These are phyloP conservation scores for Phytopythium helicoides DNA, from an alignment of 352 stramenopile species.

Conservation along the genomic window DNA sequence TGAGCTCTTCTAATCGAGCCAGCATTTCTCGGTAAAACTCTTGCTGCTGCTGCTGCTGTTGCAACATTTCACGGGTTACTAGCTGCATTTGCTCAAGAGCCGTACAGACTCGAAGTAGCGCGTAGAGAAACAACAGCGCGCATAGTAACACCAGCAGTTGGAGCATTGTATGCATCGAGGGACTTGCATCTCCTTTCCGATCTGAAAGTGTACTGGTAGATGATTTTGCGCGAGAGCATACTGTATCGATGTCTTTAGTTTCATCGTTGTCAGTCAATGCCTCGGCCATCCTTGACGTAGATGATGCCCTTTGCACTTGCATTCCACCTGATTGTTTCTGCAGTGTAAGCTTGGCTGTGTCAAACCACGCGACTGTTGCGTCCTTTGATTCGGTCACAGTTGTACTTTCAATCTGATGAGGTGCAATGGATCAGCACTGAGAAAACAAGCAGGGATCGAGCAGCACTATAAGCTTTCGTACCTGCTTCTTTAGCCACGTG, in stretches of 20 bases:
- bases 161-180: conserved; percentile 19
- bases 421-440: no score
- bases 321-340: not conserved
- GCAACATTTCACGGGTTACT: conserved; percentile 50
- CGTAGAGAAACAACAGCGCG: conserved; percentile 68
- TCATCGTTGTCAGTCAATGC: not conserved
- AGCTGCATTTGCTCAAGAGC: conserved; percentile 60
- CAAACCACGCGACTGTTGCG: conserved; percentile 39
- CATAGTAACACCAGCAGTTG: conserved; percentile 48
- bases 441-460: no score
- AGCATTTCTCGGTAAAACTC: conserved; percentile 63
- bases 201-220: not conserved
- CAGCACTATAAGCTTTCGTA: conserved; percentile 16
- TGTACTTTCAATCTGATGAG: conserved; percentile 84
- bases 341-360: conserved; percentile 34
- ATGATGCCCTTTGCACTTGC: not conserved
- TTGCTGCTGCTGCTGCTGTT: conserved; percentile 64
- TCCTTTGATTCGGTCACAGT: conserved; percentile 73
- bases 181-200: not conserved
- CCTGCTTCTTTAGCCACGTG: conserved; percentile 88
- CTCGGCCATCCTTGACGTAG: not conserved
- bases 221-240: not conserved
- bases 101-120: conserved; percentile 54
- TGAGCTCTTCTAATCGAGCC: conserved; percentile 24
- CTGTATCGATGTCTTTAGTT: not conserved